phyloP scores from a whole-genome alignment of 768 basidiomycete species.

The Mycena vulgaris region DNA sequence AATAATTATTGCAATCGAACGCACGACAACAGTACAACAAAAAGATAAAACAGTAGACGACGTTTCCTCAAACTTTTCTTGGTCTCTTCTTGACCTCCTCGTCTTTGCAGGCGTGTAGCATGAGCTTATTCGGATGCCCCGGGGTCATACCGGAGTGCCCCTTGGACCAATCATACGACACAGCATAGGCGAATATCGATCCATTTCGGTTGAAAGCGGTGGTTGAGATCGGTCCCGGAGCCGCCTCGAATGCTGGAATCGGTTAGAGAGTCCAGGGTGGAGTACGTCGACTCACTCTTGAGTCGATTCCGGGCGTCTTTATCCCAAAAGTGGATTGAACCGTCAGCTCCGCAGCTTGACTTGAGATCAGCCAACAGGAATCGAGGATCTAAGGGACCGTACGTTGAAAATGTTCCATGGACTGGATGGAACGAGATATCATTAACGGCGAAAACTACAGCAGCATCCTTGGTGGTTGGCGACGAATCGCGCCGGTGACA shows the following conservation, averaged over 20 bases:
- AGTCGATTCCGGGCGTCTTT: slow-evolving; percentile 93
- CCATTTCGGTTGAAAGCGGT: slow-evolving; percentile 91
- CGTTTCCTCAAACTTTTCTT: slow-evolving; percentile 52
- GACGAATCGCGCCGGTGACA: slow-evolving; percentile 77
- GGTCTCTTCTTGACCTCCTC: slow-evolving; percentile 85
- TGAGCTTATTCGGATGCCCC: slow-evolving; percentile 79
- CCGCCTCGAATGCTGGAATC: slow-evolving; percentile 76
- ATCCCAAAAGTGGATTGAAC: slow-evolving; percentile 95
- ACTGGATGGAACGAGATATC: slow-evolving; percentile 89
- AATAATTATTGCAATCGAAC: slow-evolving; percentile 18
- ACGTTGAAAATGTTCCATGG: slow-evolving; percentile 89
- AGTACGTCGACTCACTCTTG: slow-evolving; percentile 73
- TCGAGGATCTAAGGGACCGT: slow-evolving; percentile 60
- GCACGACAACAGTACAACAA: slow-evolving; percentile 15
- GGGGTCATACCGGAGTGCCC: slow-evolving; percentile 88
- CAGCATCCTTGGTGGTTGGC: slow-evolving; percentile 73
- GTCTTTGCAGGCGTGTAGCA: slow-evolving; percentile 89
- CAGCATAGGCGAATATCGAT: slow-evolving; percentile 90
- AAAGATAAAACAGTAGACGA: not conserved
- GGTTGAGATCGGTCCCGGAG: slow-evolving; percentile 83
- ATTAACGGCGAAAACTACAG: slow-evolving; percentile 87
- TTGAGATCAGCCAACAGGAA: slow-evolving; percentile 38
- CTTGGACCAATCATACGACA: slow-evolving; percentile 96
- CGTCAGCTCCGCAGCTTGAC: slow-evolving; percentile 77
- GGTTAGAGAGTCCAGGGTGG: slow-evolving; percentile 2